A percentile compares a stretch with the other conserved stretches of the same genome.
Evolutionary conservation across 108 stramenopile genomes (phyloP).

Genomic region (Skeletonema marinoi): DNA sequence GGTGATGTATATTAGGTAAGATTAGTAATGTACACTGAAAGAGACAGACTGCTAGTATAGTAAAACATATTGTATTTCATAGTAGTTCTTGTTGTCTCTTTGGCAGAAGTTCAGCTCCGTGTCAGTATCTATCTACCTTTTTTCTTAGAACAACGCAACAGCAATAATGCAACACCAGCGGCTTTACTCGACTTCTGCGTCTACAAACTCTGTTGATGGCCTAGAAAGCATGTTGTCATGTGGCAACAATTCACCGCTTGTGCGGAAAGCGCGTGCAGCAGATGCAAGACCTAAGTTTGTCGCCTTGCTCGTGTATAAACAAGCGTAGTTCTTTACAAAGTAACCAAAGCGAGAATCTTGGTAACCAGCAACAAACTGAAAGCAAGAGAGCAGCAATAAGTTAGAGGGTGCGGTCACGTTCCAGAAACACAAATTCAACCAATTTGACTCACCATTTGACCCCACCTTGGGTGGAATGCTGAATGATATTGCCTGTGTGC

Average conservation of each 20-base stretch:
- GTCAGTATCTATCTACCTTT: too few relatives aligned
- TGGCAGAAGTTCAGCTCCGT: too few relatives aligned
- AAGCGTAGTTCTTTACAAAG: constrained; percentile 94
- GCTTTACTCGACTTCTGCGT: constrained; percentile 7
- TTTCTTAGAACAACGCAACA: not conserved
- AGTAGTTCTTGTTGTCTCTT: too few relatives aligned
- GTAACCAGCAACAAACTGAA: constrained; percentile 87
- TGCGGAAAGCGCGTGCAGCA: constrained; percentile 64
- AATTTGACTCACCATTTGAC: constrained; percentile 57
- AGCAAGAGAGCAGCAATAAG: constrained; percentile 16
- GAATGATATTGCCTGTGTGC: constrained; percentile 68
- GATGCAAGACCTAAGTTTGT: constrained; percentile 86
- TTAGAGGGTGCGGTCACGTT: constrained; percentile 9
- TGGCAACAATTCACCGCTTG: constrained; percentile 71
- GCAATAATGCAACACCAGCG: not conserved
- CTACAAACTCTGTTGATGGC: constrained; percentile 20
- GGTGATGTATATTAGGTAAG: not conserved
- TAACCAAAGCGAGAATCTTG: constrained; percentile 95
- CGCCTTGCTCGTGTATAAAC: constrained; percentile 92
- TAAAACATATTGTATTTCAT: too few relatives aligned
- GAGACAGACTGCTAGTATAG: not conserved
- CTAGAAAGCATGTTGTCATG: constrained; percentile 67
- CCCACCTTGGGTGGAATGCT: constrained; percentile 84
- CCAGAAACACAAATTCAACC: not conserved
- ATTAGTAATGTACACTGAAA: not conserved